Conservation (phyloP, 192 early-diverging fungal species). For the Coemansia erecta region DNA sequence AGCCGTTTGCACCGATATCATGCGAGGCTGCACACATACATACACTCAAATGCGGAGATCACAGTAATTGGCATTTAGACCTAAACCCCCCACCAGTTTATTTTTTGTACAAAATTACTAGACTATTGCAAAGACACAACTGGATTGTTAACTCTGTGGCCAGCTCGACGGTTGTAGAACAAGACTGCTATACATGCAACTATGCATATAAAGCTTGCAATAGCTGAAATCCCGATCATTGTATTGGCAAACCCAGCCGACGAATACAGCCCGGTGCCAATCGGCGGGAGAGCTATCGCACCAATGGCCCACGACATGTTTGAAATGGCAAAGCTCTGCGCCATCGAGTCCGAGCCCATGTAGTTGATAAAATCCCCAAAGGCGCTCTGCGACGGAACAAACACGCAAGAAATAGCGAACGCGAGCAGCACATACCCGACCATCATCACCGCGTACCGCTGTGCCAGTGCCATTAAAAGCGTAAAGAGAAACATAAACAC, state of each 20-base stretch:
- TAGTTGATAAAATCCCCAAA: conserved; percentile 39
- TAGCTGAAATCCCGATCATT: conserved; percentile 5
- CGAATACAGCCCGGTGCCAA: conserved; percentile 30
- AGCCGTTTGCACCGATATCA: too few species aligned
- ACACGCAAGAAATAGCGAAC: conserved; percentile 21
- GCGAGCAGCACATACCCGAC: conserved; percentile 25
- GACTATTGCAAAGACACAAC: too few species aligned
- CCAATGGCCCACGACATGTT: conserved; percentile 23
- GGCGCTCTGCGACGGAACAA: conserved; percentile 28
- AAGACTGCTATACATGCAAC: conserved; percentile 11
- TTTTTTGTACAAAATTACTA: too few species aligned
- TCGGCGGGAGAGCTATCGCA: conserved; percentile 20
- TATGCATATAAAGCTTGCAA: conserved; percentile 12
- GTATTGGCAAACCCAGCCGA: conserved; percentile 21
- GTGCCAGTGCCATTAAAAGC: conserved; percentile 21
- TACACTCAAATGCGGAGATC: too few species aligned
- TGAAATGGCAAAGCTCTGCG: conserved; percentile 21
- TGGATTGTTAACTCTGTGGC: neutral
- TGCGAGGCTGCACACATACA: too few species aligned
- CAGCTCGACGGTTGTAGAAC: neutral
- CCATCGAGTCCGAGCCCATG: conserved; percentile 21
- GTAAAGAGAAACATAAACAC: conserved; percentile 8
- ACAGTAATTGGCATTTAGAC: too few species aligned
- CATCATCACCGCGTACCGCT: conserved; percentile 29
- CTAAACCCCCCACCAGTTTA: too few species aligned